Evolutionary conservation across 306 rosid genomes (phyloP).

Genomic region (Casuarina equisetifolia): DNA sequence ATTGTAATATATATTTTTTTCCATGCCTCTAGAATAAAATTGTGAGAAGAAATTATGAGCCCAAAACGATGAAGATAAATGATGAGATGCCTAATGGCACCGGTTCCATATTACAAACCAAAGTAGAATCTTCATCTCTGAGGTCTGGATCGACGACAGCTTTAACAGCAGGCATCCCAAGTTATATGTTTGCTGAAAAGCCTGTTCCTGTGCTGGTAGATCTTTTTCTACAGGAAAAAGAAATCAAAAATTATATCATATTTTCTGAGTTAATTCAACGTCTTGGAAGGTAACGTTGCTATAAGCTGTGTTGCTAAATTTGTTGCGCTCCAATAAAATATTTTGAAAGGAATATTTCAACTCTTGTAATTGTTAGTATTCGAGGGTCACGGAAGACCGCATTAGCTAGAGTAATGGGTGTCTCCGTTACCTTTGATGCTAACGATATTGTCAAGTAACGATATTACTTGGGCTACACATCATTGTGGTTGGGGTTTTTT

Average conservation of each 20-base stretch:
- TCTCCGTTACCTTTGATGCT: too few species aligned
- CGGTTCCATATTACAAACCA: constrained; percentile 43
- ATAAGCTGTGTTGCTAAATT: constrained; percentile 21
- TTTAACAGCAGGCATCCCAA: constrained; percentile 49
- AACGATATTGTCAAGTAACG: too few species aligned
- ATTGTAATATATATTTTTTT: too few species aligned
- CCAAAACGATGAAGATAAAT: constrained; percentile 30
- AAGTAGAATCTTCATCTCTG: constrained; percentile 45
- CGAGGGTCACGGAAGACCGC: too few species aligned
- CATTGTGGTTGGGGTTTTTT: too few species aligned
- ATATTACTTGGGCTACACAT: too few species aligned
- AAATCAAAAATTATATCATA: constrained; percentile 65
- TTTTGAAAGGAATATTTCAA: neutral
- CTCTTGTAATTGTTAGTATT: too few species aligned
- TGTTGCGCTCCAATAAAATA: constrained; percentile 18
- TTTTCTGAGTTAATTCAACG: constrained; percentile 93
- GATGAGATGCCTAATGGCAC: constrained; percentile 55
- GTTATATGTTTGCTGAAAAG: constrained; percentile 77
- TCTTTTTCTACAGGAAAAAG: constrained; percentile 81
- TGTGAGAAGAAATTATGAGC: too few species aligned
- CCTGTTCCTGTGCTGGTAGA: constrained; percentile 80
- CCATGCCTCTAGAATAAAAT: too few species aligned
- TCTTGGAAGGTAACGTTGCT: constrained; percentile 76
- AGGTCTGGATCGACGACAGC: constrained; percentile 50
- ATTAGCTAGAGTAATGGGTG: too few species aligned